Conservation (phyloP, 176 grass and related monocot genomes). For the Tuctoria greenei region DNA sequence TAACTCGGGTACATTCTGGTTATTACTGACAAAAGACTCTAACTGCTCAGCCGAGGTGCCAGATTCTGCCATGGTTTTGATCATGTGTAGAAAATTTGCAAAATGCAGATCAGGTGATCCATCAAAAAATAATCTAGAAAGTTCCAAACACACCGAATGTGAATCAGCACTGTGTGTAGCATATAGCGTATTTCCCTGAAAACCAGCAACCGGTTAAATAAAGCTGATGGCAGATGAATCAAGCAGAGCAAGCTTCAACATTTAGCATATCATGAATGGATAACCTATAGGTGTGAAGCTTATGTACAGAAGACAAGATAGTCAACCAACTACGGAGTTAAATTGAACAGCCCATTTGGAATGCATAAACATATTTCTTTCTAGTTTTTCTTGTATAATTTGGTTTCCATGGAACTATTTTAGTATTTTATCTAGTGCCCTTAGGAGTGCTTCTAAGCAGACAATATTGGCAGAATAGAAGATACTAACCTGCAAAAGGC, state of each 20-base stretch:
- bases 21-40: slow-evolving; percentile 78
- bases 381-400: background rate
- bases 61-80: slow-evolving; percentile 75
- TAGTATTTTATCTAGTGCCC: background rate
- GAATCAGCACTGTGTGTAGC: slow-evolving; percentile 58
- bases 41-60: slow-evolving; percentile 57
- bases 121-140: slow-evolving; percentile 88
- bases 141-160: slow-evolving; percentile 77
- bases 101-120: slow-evolving; percentile 82
- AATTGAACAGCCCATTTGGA: background rate
- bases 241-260: slow-evolving; percentile 25
- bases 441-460: background rate
- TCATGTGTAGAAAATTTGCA: slow-evolving; percentile 88
- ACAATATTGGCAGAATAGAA: slow-evolving; percentile 8
- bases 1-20: slow-evolving; percentile 73
- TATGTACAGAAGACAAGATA: background rate
- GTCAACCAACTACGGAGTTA: background rate
- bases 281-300: slow-evolving; percentile 5
- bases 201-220: slow-evolving; percentile 37
- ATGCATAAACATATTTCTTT: background rate
- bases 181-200: slow-evolving; percentile 81
- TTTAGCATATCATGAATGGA: background rate
- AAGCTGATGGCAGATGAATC: slow-evolving; percentile 13
- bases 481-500: slow-evolving; percentile 75
- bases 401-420: background rate